These are phyloP conservation scores for Davidsoniella eucalypti DNA, from an alignment of 2,329 filamentous ascomycete species.

Conservation along the genomic window DNA sequence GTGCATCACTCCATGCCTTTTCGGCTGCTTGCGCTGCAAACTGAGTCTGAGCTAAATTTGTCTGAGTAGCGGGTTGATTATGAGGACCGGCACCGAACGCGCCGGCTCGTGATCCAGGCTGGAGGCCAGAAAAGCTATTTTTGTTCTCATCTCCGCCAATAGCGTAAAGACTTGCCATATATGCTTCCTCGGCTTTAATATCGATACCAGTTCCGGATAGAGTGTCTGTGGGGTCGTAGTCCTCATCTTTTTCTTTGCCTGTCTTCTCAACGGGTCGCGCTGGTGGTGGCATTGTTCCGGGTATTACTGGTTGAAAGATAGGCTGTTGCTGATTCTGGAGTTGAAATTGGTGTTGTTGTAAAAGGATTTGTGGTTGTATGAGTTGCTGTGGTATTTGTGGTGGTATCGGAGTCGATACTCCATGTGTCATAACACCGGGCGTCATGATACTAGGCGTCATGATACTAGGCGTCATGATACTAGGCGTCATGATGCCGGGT, in stretches of 20 bases:
- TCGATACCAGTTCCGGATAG: constrained; percentile 75
- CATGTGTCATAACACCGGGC: neutral
- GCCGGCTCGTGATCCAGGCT: constrained; percentile 35
- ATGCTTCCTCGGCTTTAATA: constrained; percentile 71
- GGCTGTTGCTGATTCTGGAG: neutral
- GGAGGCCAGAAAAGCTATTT: constrained; percentile 32
- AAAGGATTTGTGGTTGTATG: constrained; percentile 3
- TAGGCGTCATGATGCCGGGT: constrained; percentile 9
- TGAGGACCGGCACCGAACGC: constrained; percentile 51
- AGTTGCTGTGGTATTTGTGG: constrained; percentile 5
- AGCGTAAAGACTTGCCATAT: constrained; percentile 43
- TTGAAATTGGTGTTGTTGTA: constrained; percentile 1
- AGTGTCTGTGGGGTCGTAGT: constrained; percentile 69
- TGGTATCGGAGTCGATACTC: neutral
- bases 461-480: constrained; percentile 1
- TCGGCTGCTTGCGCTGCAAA: constrained; percentile 49
- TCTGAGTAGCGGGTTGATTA: constrained; percentile 40
- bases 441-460: constrained; percentile 2
- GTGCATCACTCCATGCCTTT: constrained; percentile 49
- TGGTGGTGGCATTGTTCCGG: constrained; percentile 37
- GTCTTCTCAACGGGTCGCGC: constrained; percentile 46
- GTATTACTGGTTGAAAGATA: constrained; percentile 16
- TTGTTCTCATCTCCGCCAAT: constrained; percentile 22
- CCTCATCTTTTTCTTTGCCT: constrained; percentile 44
- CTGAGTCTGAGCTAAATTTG: constrained; percentile 33